These are phyloP conservation scores for Typha latifolia DNA, from an alignment of 176 grass and related monocot genomes.

Conservation along the genomic window DNA sequence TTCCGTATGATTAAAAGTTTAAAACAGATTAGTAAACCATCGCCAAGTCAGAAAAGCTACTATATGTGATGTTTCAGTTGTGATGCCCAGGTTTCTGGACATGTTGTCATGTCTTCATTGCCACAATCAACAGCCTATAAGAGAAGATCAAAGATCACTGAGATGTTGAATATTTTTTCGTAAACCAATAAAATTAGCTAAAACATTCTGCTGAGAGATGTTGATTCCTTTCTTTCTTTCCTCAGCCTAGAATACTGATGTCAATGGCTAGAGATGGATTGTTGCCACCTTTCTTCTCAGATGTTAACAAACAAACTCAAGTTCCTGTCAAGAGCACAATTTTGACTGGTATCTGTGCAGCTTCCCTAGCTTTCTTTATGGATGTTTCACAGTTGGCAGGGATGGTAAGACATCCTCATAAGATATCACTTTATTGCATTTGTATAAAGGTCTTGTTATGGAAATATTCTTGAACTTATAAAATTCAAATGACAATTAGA, in stretches of 20 bases:
- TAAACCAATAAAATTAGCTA: background rate
- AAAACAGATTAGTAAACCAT: too few species aligned
- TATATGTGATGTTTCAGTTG: too few species aligned
- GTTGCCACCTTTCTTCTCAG: slow-evolving; percentile 77
- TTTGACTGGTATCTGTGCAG: slow-evolving; percentile 59
- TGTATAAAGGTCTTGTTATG: background rate
- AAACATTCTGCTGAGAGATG: background rate
- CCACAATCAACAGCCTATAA: too few species aligned
- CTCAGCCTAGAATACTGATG: slow-evolving; percentile 99
- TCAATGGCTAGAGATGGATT: slow-evolving; percentile 95
- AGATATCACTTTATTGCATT: background rate
- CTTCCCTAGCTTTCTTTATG: slow-evolving; percentile 72
- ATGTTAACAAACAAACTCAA: slow-evolving; percentile 72
- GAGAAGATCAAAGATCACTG: too few species aligned
- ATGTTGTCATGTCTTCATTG: too few species aligned
- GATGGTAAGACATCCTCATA: slow-evolving; percentile 61
- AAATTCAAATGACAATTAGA: background rate
- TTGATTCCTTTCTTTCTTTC: slow-evolving; percentile 14
- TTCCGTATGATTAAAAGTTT: too few species aligned
- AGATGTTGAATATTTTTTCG: too few species aligned
- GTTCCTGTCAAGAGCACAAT: slow-evolving; percentile 93
- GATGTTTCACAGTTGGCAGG: slow-evolving; percentile 96
- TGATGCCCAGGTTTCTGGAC: too few species aligned
- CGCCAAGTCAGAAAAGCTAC: too few species aligned
- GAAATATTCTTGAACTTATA: background rate